A percentile compares a stretch with the other conserved stretches of the same genome.
phyloP scores from a whole-genome alignment of 208 protist species.

The Trypanosoma vivax region DNA sequence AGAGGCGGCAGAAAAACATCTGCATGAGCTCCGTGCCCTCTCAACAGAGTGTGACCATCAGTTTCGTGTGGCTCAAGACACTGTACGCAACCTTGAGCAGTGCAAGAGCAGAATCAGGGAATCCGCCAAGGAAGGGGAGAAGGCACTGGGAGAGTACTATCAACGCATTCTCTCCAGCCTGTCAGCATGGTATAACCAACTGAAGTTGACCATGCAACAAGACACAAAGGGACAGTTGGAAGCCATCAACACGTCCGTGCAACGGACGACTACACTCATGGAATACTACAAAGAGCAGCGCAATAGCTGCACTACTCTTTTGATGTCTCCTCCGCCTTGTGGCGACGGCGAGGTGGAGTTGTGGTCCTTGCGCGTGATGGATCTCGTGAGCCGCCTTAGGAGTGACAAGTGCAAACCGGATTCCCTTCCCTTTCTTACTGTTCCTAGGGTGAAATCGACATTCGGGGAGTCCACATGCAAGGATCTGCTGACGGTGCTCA shows the following conservation, averaged over 20 bases:
- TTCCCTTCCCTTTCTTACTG: constrained; percentile 15
- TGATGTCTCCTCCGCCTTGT: constrained; percentile 21
- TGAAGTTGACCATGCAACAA: constrained; percentile 17
- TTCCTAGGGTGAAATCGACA: constrained; percentile 17
- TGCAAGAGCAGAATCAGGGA: constrained; percentile 12
- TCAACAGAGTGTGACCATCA: constrained; percentile 18
- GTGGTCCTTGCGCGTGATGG: constrained; percentile 25
- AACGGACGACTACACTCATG: constrained; percentile 12
- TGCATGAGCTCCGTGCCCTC: constrained; percentile 21
- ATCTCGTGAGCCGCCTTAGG: constrained; percentile 22
- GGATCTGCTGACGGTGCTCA: constrained; percentile 20
- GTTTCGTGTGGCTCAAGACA: constrained; percentile 14
- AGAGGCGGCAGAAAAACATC: constrained; percentile 26
- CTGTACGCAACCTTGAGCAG: constrained; percentile 18
- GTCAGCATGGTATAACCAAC: constrained; percentile 10
- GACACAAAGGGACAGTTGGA: constrained; percentile 13
- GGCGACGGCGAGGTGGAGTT: constrained; percentile 14
- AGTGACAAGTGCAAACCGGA: constrained; percentile 10
- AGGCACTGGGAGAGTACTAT: constrained; percentile 12
- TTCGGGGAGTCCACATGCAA: constrained; percentile 15
- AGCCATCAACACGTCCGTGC: constrained; percentile 14
- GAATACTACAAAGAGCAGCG: constrained; percentile 15
- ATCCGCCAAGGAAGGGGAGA: constrained; percentile 7
- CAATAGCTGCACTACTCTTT: constrained; percentile 13
- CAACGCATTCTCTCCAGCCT: constrained; percentile 22